These are phyloP conservation scores for Talaromyces borbonicus DNA, from an alignment of 495 filamentous ascomycete genomes.

Conservation along the genomic window DNA sequence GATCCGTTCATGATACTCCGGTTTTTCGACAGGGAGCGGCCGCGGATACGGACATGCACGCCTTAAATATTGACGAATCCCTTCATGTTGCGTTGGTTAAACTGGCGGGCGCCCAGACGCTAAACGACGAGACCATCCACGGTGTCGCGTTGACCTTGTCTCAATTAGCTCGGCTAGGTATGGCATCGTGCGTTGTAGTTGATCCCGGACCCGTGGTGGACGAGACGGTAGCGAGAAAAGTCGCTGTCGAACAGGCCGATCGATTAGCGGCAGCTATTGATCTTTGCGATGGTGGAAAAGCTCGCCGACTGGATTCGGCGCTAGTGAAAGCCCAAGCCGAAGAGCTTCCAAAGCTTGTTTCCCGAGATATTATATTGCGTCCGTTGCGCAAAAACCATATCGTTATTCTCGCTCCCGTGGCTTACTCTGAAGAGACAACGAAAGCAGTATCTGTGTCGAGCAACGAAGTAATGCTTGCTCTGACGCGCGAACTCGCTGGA, in stretches of 20 bases:
- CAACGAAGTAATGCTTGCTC: conserved; percentile 59
- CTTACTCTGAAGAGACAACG: conserved; percentile 51
- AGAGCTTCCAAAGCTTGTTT: conserved; percentile 33
- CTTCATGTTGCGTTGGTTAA: conserved; percentile 84
- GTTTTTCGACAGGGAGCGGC: conserved; percentile 43
- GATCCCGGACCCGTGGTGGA: conserved; percentile 46
- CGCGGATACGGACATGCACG: conserved; percentile 12
- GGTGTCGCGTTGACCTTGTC: conserved; percentile 77
- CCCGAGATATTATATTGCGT: conserved; percentile 51
- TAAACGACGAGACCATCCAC: conserved; percentile 55
- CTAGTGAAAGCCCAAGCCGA: conserved; percentile 31
- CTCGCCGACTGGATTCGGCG: conserved; percentile 58
- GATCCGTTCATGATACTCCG: conserved; percentile 52
- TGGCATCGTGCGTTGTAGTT: conserved; percentile 71
- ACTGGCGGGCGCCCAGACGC: conserved; percentile 57
- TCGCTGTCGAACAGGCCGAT: conserved; percentile 54
- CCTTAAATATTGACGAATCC: conserved; percentile 25
- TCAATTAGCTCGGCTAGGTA: conserved; percentile 70
- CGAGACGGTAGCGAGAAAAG: conserved; percentile 25
- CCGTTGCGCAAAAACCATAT: conserved; percentile 68
- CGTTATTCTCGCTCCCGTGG: conserved; percentile 65
- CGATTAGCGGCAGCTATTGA: conserved; percentile 68
- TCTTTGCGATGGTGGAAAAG: conserved; percentile 49
- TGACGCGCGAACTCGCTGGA: conserved; percentile 65
- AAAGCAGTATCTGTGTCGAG: conserved; percentile 44